Base-by-base conservation (phyloP, 306 rosid genomes). In the Vicia faba region DNA sequence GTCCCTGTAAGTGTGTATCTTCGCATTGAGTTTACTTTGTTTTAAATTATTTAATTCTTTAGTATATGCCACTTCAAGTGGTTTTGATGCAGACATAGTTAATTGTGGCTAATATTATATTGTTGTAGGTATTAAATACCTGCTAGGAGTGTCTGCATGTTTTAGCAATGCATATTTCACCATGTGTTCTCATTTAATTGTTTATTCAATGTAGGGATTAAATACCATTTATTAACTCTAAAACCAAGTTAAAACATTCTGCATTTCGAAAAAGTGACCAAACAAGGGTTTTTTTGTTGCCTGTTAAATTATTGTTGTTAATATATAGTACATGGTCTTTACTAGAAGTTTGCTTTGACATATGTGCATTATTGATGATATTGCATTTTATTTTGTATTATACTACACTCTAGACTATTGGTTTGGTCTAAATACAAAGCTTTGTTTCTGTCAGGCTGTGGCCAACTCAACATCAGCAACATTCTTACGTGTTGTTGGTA, bases 401-500 rank as follows among this genome's bases (percentile, higher is more conserved):
- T 51, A 33, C 38, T 68, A 3, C 23, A 23, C 20, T 29, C 16
- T 29, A 14, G 46, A 33, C 39, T 61, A 23, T 13, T 46, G 15
- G 26, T 60, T 39, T 18, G 28, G 20, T 48, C 58, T 71, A 55
- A 78, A 57, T 29, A 53, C 58, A 40, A 14, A 60, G 60, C 15
- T 19, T 65, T 73, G 13, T 68, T 63, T 74, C 70, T 71, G 74
- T 72, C 84, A 93, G 99, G 99, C 99, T 3, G 99, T 93, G 26
- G 99, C 99, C 14, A 93, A 93, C 82, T 93, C 99, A 60, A 93
- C 99, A 36, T 93, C 99, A 36, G 99, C 99, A 35, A 93, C 99
- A 19, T 93, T 93, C 78, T 82, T 93, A 65, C 97, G 99, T 63
- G 99, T 93, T 71, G 99, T 93, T 82, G 99, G 99, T 36, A 93